Conservation (phyloP, 2,329 filamentous ascomycete genomes). For the Chrysoporthe austroafricana region DNA sequence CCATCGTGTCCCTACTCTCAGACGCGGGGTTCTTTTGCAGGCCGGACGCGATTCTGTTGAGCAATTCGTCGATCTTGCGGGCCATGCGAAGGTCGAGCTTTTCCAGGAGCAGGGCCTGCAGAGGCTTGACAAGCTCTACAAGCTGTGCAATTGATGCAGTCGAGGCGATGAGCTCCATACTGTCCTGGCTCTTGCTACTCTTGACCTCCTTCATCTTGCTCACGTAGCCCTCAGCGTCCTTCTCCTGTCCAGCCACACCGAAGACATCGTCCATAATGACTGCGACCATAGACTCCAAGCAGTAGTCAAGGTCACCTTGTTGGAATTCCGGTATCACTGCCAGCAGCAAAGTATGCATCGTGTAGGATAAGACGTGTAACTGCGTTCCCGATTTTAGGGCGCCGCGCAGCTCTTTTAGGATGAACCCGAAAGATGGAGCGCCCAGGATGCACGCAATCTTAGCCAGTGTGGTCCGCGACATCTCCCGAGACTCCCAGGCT, state of each 20-base stretch:
- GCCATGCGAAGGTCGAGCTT: constrained; percentile 82
- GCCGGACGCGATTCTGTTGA: constrained; percentile 81
- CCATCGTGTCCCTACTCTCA: constrained; percentile 78
- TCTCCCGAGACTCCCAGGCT: constrained; percentile 84
- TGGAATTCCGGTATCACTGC: constrained; percentile 71
- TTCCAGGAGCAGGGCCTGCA: constrained; percentile 79
- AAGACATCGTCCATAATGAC: constrained; percentile 99
- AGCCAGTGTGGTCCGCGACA: constrained; percentile 84
- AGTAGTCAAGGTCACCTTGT: constrained; percentile 88
- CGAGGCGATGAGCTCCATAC: constrained; percentile 89
- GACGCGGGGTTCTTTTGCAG: constrained; percentile 80
- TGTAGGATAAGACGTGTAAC: constrained; percentile 92
- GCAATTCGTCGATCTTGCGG: constrained; percentile 86
- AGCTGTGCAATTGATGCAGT: constrained; percentile 77
- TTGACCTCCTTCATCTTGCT: constrained; percentile 98
- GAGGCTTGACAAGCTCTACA: constrained; percentile 74
- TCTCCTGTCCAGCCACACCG: constrained; percentile 88
- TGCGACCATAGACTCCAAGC: constrained; percentile 74
- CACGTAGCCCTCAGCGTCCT: constrained; percentile 93
- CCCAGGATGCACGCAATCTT: constrained; percentile 84
- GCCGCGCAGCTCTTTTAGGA: constrained; percentile 86
- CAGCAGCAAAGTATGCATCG: constrained; percentile 88
- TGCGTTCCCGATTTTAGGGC: constrained; percentile 88
- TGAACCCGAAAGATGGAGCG: constrained; percentile 82
- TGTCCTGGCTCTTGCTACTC: constrained; percentile 97